phyloP scores from a whole-genome alignment of 495 filamentous ascomycete genomes.

The Penicillium ochrochloron region DNA sequence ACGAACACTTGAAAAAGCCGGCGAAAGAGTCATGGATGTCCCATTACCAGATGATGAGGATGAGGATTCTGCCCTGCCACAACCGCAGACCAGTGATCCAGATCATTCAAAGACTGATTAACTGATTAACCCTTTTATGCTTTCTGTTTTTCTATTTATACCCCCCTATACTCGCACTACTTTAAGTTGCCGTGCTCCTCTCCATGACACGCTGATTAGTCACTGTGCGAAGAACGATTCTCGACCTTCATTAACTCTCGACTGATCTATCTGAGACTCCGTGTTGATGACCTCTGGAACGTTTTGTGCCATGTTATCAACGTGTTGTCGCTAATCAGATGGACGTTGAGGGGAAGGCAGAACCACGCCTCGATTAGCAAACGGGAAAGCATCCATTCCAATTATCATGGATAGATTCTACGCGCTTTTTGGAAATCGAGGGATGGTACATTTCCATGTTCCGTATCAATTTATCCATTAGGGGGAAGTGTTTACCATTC shows the following conservation, averaged over 20 bases:
- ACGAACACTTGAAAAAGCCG: conserved; percentile 70
- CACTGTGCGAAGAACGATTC: conserved; percentile 84
- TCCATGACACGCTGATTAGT: conserved; percentile 89
- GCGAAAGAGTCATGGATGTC: conserved; percentile 81
- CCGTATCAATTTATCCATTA: conserved; percentile 16
- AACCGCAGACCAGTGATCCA: conserved; percentile 3
- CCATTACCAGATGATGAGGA: conserved; percentile 75
- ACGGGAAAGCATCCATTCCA: conserved; percentile 31
- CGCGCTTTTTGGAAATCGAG: conserved; percentile 36
- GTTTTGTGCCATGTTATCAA: conserved; percentile 47
- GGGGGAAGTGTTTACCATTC: not conserved
- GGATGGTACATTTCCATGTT: conserved; percentile 36
- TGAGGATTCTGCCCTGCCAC: conserved; percentile 48
- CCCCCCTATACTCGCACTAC: conserved; percentile 63
- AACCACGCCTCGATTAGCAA: conserved; percentile 35
- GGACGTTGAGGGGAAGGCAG: conserved; percentile 44
- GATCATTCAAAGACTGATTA: conserved; percentile 32
- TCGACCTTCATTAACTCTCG: conserved; percentile 46
- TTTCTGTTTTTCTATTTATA: not conserved
- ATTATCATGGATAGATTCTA: conserved; percentile 9
- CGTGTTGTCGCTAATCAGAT: conserved; percentile 39
- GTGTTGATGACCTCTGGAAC: conserved; percentile 28
- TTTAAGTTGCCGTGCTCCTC: conserved; percentile 87
- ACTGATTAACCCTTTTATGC: conserved; percentile 23
- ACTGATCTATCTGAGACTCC: conserved; percentile 32